Conservation (phyloP, 2,329 filamentous ascomycete genomes). For the Sporothrix pallida region DNA sequence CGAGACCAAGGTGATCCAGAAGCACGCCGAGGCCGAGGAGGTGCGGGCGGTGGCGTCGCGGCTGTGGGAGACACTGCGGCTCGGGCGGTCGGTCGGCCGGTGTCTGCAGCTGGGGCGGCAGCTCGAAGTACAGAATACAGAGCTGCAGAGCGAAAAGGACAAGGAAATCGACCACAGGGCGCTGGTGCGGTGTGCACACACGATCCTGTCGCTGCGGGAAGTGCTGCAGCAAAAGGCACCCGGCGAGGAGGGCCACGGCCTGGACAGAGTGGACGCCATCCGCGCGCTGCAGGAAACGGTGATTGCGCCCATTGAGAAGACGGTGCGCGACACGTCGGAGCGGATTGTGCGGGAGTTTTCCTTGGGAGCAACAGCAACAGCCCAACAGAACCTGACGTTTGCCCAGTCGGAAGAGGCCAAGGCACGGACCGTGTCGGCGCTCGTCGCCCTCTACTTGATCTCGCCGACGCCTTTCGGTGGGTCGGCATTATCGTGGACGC, state of each 20-base stretch:
- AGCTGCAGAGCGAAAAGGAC: constrained; percentile 46
- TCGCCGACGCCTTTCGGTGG: constrained; percentile 65
- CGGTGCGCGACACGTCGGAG: constrained; percentile 74
- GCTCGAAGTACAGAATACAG: constrained; percentile 82
- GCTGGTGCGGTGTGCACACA: constrained; percentile 81
- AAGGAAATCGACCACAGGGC: constrained; percentile 66
- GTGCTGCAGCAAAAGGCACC: constrained; percentile 69
- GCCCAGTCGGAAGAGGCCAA: constrained; percentile 75
- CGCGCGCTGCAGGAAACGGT: constrained; percentile 71
- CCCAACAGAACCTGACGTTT: constrained; percentile 54
- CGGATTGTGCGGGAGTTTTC: constrained; percentile 84
- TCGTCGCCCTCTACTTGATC: constrained; percentile 79
- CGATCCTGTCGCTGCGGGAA: constrained; percentile 75
- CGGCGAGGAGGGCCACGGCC: constrained; percentile 75
- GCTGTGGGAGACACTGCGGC: constrained; percentile 77
- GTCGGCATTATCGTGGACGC: constrained; percentile 54
- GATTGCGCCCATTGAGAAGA: constrained; percentile 73
- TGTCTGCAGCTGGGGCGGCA: constrained; percentile 83
- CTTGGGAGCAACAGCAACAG: constrained; percentile 59
- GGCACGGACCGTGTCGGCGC: constrained; percentile 74
- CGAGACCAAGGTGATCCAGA: constrained; percentile 78
- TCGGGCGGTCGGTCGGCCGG: constrained; percentile 77
- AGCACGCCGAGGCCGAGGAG: constrained; percentile 84
- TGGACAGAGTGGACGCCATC: constrained; percentile 76
- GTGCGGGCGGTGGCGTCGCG: constrained; percentile 77